Evolutionary conservation across 2,329 filamentous ascomycete genomes (phyloP).

Genomic region (Epichloe gansuensis): DNA sequence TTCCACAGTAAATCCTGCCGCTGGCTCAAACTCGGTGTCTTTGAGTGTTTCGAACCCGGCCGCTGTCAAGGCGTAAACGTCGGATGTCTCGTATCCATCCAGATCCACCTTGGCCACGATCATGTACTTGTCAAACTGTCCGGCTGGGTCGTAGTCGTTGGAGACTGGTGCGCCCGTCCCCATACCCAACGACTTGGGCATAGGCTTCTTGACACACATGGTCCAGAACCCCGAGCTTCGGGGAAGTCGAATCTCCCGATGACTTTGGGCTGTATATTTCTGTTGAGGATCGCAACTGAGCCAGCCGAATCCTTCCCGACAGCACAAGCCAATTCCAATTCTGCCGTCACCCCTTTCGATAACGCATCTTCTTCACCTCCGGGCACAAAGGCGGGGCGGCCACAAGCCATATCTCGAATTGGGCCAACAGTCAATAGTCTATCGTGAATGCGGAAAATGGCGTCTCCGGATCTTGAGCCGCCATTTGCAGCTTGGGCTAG

Average conservation of each 20-base stretch:
- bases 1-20: slow-evolving; percentile 76
- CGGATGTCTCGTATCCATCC: slow-evolving; percentile 62
- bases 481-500: slow-evolving; percentile 27
- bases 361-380: slow-evolving; percentile 33
- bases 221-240: slow-evolving; percentile 70
- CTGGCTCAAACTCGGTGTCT: slow-evolving; percentile 83
- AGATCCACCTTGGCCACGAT: slow-evolving; percentile 64
- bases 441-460: slow-evolving; percentile 69
- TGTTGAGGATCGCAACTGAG: slow-evolving; percentile 63
- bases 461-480: slow-evolving; percentile 44
- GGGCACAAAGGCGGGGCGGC: slow-evolving; percentile 36
- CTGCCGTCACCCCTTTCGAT: slow-evolving; percentile 35
- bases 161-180: slow-evolving; percentile 36
- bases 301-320: slow-evolving; percentile 55
- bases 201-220: slow-evolving; percentile 54
- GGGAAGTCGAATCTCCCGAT: slow-evolving; percentile 61
- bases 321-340: slow-evolving; percentile 47
- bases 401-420: slow-evolving; percentile 62
- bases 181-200: slow-evolving; percentile 41
- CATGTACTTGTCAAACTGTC: slow-evolving; percentile 66
- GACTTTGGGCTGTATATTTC: slow-evolving; percentile 62
- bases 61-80: slow-evolving; percentile 64
- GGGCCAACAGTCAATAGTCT: slow-evolving; percentile 66
- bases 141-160: slow-evolving; percentile 44
- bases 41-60: slow-evolving; percentile 63